A percentile compares a stretch with the other conserved stretches of the same genome.
phyloP scores from a whole-genome alignment of 129 eudicot genomes.

The Lactuca saligna region DNA sequence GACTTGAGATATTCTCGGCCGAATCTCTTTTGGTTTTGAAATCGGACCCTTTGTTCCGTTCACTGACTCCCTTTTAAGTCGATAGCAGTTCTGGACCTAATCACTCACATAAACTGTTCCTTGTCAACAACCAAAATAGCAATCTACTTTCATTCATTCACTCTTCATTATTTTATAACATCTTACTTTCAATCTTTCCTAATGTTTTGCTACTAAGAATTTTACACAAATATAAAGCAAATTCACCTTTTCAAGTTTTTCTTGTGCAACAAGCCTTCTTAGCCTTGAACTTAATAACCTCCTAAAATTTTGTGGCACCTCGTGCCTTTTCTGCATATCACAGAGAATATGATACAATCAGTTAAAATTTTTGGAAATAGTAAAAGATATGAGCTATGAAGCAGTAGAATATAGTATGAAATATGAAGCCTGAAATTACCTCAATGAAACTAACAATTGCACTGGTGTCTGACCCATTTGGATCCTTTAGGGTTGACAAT shows the following conservation, averaged over 20 bases:
- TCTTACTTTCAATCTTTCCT: no score
- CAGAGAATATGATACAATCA: not conserved
- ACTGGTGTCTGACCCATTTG: slow-evolving; percentile 65
- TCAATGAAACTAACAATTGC: slow-evolving; percentile 63
- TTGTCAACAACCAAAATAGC: slow-evolving; percentile 2
- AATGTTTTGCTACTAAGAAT: not conserved
- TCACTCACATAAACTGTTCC: slow-evolving; percentile 12
- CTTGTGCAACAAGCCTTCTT: slow-evolving; percentile 68
- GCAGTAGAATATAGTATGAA: no score
- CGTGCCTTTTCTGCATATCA: slow-evolving; percentile 67
- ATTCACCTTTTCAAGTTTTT: slow-evolving; percentile 83
- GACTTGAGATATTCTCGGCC: slow-evolving; percentile 39
- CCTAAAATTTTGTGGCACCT: slow-evolving; percentile 64
- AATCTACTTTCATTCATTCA: not conserved
- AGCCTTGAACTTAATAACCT: slow-evolving; percentile 59
- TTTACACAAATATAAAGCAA: slow-evolving; percentile 17
- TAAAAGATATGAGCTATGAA: not conserved
- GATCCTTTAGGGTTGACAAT: slow-evolving; percentile 58
- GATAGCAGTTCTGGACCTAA: slow-evolving; percentile 65
- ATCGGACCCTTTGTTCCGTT: slow-evolving; percentile 37
- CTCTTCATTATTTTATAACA: no score
- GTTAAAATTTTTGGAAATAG: slow-evolving; percentile 13
- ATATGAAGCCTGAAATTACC: slow-evolving; percentile 31
- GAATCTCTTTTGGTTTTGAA: slow-evolving; percentile 43
- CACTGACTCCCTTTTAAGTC: slow-evolving; percentile 39